Evolutionary conservation across 2,329 filamentous ascomycete species (phyloP).

Genomic region (Exophiala phaeomuriformis): DNA sequence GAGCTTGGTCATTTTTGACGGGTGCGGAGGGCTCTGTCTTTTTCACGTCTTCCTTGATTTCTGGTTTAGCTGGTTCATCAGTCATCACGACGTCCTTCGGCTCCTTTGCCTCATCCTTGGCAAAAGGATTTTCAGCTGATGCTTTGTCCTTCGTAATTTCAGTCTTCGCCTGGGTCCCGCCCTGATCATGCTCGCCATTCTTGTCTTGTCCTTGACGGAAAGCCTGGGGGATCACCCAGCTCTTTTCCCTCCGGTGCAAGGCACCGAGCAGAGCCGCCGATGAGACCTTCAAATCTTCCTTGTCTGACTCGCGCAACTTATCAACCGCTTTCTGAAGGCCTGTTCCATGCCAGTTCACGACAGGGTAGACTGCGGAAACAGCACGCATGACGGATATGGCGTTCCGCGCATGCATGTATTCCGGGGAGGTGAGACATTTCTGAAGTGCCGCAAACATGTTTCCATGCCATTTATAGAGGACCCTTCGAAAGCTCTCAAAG

Average conservation of each 20-base stretch:
- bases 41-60: slow-evolving; percentile 16
- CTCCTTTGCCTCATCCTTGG: slow-evolving; percentile 40
- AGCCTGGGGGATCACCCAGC: slow-evolving; percentile 43
- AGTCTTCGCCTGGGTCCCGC: slow-evolving; percentile 4
- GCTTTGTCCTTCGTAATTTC: slow-evolving; percentile 27
- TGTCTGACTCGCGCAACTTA: slow-evolving; percentile 38
- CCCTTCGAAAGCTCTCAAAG: slow-evolving; percentile 76
- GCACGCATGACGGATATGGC: slow-evolving; percentile 82
- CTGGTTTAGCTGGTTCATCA: slow-evolving; percentile 28
- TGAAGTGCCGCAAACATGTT: slow-evolving; percentile 73
- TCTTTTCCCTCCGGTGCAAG: slow-evolving; percentile 43
- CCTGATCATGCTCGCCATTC: slow-evolving; percentile 11
- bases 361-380: slow-evolving; percentile 75
- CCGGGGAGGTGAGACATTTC: slow-evolving; percentile 68
- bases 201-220: slow-evolving; percentile 33
- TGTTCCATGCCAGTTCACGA: slow-evolving; percentile 76
- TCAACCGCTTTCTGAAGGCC: slow-evolving; percentile 40
- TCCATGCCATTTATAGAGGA: slow-evolving; percentile 86
- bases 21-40: slow-evolving; percentile 13
- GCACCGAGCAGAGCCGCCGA: slow-evolving; percentile 45
- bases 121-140: slow-evolving; percentile 23
- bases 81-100: slow-evolving; percentile 41
- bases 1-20: slow-evolving; percentile 4
- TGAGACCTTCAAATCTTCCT: slow-evolving; percentile 45
- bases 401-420: slow-evolving; percentile 98